Percentiles rank a stretch among this genome's conserved stretches.
phyloP scores from a whole-genome alignment of 768 basidiomycete species.

The Lactarius akahatsu region DNA sequence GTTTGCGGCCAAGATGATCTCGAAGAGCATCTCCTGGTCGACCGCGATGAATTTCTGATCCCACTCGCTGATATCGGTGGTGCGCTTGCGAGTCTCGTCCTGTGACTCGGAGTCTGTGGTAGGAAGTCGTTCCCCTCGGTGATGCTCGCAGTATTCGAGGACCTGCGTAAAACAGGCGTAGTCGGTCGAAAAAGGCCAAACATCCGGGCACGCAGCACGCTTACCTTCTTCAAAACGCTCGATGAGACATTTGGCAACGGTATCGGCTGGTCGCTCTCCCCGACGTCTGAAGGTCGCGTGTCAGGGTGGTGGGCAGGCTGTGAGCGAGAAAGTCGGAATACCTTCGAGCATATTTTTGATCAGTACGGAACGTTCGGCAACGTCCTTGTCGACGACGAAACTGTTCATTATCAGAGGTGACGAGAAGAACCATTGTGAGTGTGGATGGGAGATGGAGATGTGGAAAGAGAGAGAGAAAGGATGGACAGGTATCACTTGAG shows the following conservation, averaged over 20 bases:
- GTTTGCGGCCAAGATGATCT: slow-evolving; percentile 99
- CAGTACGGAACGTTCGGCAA: slow-evolving; percentile 92
- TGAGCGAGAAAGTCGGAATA: slow-evolving; percentile 33
- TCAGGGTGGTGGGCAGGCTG: slow-evolving; percentile 18
- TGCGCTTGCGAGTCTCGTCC: slow-evolving; percentile 95
- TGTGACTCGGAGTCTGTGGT: slow-evolving; percentile 75
- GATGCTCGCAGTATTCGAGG: slow-evolving; percentile 98
- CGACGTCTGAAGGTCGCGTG: slow-evolving; percentile 63
- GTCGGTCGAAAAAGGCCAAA: slow-evolving; percentile 18
- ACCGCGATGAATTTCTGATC: slow-evolving; percentile 98
- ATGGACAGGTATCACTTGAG: neutral
- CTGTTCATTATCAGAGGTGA: slow-evolving; percentile 93
- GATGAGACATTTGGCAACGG: slow-evolving; percentile 94
- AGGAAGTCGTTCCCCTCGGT: slow-evolving; percentile 95
- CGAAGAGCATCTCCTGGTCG: slow-evolving; percentile 99
- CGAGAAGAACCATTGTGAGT: slow-evolving; percentile 74
- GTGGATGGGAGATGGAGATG: slow-evolving; percentile 25
- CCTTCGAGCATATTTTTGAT: slow-evolving; percentile 99
- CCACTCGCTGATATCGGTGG: slow-evolving; percentile 99
- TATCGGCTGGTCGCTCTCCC: slow-evolving; percentile 91
- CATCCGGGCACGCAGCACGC: slow-evolving; percentile 16
- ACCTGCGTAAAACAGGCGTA: slow-evolving; percentile 52
- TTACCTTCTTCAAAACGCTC: slow-evolving; percentile 88
- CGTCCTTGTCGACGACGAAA: slow-evolving; percentile 93
- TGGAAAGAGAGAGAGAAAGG: neutral